Evolutionary conservation across 257 asterid genomes (phyloP).

Genomic region (Solanum sitiens): DNA sequence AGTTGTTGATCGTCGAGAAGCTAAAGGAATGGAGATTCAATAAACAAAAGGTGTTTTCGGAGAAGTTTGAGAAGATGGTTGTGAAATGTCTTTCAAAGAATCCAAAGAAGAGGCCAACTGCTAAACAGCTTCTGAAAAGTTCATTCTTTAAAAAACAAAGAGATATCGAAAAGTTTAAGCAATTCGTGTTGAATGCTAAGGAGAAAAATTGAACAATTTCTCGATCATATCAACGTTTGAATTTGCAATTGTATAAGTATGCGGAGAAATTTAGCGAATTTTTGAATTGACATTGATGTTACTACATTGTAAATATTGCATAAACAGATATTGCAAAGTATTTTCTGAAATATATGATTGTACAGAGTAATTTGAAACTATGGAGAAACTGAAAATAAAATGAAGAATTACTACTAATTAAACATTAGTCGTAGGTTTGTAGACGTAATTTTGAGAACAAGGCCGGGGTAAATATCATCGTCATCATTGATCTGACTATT

Average conservation of each 20-base stretch:
- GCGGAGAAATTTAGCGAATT: too few species aligned
- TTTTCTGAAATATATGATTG: too few species aligned
- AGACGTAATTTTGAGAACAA: conserved; percentile 13
- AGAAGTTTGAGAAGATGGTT: conserved; percentile 1
- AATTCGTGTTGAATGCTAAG: background rate
- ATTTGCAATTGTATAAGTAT: background rate
- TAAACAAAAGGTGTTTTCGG: background rate
- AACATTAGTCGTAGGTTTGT: background rate
- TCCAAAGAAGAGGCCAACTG: conserved; percentile 2
- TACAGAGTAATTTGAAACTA: background rate
- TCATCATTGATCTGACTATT: conserved; percentile 15
- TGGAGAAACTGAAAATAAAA: background rate
- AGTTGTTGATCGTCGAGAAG: background rate
- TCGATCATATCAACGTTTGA: background rate
- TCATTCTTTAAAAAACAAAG: background rate
- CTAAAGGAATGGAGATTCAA: background rate
- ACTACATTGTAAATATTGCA: too few species aligned
- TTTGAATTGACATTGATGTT: too few species aligned
- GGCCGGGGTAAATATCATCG: conserved; percentile 23
- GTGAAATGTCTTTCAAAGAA: background rate
- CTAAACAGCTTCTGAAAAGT: background rate
- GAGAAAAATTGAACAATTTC: background rate
- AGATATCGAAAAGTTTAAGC: background rate
- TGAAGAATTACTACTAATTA: background rate
- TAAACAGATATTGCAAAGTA: too few species aligned